A percentile compares a stretch with the other conserved stretches of the same genome.
Conservation (phyloP, 2,329 filamentous ascomycete genomes). For the Pestalotiopsis sp. region DNA sequence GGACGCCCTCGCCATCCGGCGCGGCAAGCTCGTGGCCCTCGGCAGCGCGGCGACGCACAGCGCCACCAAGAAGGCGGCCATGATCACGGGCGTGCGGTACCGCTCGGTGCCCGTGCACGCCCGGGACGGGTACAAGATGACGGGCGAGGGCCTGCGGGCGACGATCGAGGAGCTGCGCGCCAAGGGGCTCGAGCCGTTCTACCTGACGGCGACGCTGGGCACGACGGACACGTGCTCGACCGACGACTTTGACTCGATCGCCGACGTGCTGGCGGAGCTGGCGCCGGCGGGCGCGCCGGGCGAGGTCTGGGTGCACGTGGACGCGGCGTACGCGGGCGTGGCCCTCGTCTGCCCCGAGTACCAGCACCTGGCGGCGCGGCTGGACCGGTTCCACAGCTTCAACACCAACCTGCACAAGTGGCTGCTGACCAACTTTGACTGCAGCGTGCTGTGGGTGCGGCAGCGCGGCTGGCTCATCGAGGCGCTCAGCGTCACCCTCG, state of each 20-base stretch:
- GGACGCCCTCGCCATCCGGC: conserved; percentile 67
- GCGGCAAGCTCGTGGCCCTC: conserved; percentile 77
- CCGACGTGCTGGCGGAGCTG: conserved; percentile 44
- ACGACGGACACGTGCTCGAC: conserved; percentile 88
- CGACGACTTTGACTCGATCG: conserved; percentile 78
- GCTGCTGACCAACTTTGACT: conserved; percentile 92
- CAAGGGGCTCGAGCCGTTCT: conserved; percentile 81
- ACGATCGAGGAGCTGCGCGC: conserved; percentile 67
- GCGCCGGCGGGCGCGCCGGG: conserved; percentile 32
- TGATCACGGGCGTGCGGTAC: conserved; percentile 84
- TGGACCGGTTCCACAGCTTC: conserved; percentile 80
- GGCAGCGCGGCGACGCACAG: conserved; percentile 81
- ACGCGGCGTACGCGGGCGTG: conserved; percentile 89
- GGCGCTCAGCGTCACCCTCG: conserved; percentile 76
- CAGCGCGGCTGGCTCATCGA: conserved; percentile 76
- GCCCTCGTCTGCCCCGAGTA: conserved; percentile 83
- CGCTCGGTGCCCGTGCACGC: conserved; percentile 66
- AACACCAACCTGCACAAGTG: conserved; percentile 98
- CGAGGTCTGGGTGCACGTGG: conserved; percentile 87
- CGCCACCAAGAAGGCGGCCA: conserved; percentile 83
- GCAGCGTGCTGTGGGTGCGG: conserved; percentile 78
- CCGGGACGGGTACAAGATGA: conserved; percentile 71
- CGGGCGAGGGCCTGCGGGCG: conserved; percentile 60
- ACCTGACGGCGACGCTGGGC: conserved; percentile 80
- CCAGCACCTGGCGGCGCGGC: conserved; percentile 65